Base-by-base conservation (phyloP, 2,329 filamentous ascomycete genomes). In the Arachnomyces sp. region DNA sequence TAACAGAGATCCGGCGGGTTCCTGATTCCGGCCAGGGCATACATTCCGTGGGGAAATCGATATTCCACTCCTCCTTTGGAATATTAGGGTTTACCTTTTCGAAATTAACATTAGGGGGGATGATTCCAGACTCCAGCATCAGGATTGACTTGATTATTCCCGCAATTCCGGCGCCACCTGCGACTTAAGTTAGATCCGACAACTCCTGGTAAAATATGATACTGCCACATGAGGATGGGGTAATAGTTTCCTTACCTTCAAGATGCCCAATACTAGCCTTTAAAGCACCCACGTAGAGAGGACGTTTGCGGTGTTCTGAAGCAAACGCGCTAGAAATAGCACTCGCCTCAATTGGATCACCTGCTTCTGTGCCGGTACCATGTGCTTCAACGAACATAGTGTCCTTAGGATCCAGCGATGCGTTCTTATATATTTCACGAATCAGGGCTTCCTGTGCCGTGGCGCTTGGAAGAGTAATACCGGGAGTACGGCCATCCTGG, bases 401-500 rank as follows among this genome's bases (percentile, higher is more conserved):
- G 9, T 43, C 28, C 13, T 29, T 14, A 14, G 40, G 40, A 28
- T 25, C 29, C 6, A 40, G 44, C 16, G 42, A 58, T 12, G 49
- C 45, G 3, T 32, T 31, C 9, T 30, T 25, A 40, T 61, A 61
- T 7, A 44, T 37, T 6, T 31, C n/a, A 11, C 44, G 38, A 18
- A 57, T 57, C 8, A 57, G 39, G 3, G 36, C 40, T 38, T 46
- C 49, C 38, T 62, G 57, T 7, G 53, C 47, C 7, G 46, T 43
- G 4, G 39, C 17, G 40, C 40, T 67, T 0, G 67, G 67, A 47
- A 61, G 53, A 0, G 64, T 62, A 29, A 70, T 63, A 3, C 63
- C 61, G 25, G 56, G 51, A 0, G 66, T 65, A 29, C 51, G 53
- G 3, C 67, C 67, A 45, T 70, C 65, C 42, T 64, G 57, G 43